Percentiles rank a stretch among this genome's conserved stretches.
phyloP scores from a whole-genome alignment of 371 early-diverging fungal genomes.

The Furculomyces boomerangus region DNA sequence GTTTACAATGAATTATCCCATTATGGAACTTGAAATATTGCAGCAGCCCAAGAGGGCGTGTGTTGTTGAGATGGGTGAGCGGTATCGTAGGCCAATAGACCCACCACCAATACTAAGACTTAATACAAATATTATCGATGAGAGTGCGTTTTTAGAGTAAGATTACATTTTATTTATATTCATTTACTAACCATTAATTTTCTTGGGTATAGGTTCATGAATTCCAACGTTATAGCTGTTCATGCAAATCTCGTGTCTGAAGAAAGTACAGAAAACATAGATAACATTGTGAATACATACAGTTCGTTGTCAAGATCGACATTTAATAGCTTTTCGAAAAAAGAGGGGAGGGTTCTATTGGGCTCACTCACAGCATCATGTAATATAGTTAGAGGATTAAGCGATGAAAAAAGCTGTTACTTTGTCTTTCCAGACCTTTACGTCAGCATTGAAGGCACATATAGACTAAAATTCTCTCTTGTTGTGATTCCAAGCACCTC shows the following conservation, averaged over 20 bases:
- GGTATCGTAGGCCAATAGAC: slow-evolving; percentile 5
- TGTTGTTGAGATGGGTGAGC: slow-evolving; percentile 1
- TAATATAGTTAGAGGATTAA: slow-evolving; percentile 3
- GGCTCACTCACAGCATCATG: not conserved
- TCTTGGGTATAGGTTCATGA: not conserved
- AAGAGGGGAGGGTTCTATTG: slow-evolving; percentile 1
- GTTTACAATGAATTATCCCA: not conserved
- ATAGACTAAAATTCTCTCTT: slow-evolving; percentile 3
- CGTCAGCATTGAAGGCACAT: not conserved
- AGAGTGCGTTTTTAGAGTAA: not conserved
- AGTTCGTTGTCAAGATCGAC: not conserved
- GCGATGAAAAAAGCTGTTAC: not conserved
- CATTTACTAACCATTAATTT: not conserved
- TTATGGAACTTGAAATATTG: not conserved
- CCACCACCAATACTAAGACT: slow-evolving; percentile 3
- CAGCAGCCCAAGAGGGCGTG: slow-evolving; percentile 4
- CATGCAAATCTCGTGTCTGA: not conserved
- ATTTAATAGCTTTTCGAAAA: not conserved
- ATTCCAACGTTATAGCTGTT: not conserved
- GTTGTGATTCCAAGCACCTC: slow-evolving; percentile 3
- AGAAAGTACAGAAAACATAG: not conserved
- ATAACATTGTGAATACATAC: not conserved
- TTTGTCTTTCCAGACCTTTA: slow-evolving; percentile 4
- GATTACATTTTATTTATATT: not conserved
- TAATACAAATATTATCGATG: not conserved